Evolutionary conservation across 2,329 filamentous ascomycete species (phyloP).

Genomic region (Tothia fuscella): DNA sequence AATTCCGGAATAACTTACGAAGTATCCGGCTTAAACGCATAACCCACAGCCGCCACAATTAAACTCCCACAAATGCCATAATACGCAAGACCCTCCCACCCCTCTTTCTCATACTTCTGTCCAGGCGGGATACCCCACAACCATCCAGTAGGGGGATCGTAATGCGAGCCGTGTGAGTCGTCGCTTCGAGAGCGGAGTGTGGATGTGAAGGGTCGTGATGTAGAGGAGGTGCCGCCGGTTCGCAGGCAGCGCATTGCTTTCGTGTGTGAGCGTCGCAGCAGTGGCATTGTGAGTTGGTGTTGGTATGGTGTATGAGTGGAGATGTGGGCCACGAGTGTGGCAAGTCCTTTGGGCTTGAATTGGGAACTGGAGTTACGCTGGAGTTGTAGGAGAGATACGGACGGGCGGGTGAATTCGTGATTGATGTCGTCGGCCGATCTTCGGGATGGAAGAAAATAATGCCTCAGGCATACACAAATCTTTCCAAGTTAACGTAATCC

Average conservation of each 20-base stretch:
- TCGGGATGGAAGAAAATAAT: too few relatives aligned
- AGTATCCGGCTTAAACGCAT: slow-evolving; percentile 96
- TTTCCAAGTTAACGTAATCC: too few relatives aligned
- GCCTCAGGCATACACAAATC: too few relatives aligned
- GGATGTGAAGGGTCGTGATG: slow-evolving; percentile 3
- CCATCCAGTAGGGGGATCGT: slow-evolving; percentile 84
- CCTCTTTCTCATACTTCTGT: slow-evolving; percentile 91
- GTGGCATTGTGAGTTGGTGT: slow-evolving; percentile 4
- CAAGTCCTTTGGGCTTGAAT: too few relatives aligned
- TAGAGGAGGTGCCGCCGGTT: not conserved
- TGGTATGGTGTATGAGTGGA: too few relatives aligned
- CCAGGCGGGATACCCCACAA: slow-evolving; percentile 89
- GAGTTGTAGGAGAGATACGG: too few relatives aligned
- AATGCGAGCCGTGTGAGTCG: slow-evolving; percentile 56
- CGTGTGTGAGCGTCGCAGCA: slow-evolving; percentile 2
- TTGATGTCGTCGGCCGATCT: too few relatives aligned
- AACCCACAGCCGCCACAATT: slow-evolving; percentile 60
- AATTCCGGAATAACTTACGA: slow-evolving; percentile 51
- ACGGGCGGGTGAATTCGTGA: too few relatives aligned
- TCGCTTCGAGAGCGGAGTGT: slow-evolving; percentile 1
- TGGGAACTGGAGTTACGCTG: too few relatives aligned
- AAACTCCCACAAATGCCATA: slow-evolving; percentile 76
- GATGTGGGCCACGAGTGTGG: too few relatives aligned
- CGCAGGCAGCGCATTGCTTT: not conserved
- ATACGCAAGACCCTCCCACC: slow-evolving; percentile 82